Percentiles rank a stretch among this genome's conserved stretches.
These are phyloP conservation scores for Protoeuglena noctilucae DNA, from an alignment of 139 green algal genomes.

Conservation along the genomic window DNA sequence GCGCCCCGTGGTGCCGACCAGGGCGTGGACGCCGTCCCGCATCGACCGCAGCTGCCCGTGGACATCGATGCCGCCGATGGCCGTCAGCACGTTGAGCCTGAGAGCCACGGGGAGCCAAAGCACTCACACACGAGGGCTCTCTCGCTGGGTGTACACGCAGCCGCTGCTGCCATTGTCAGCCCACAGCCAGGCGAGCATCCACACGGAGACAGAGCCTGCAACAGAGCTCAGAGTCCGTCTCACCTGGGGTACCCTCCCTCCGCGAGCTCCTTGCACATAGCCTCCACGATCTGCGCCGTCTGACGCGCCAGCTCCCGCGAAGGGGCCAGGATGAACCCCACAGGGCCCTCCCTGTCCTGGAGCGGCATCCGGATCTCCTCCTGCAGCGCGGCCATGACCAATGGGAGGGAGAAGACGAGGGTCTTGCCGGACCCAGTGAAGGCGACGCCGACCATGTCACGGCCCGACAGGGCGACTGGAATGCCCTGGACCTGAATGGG, in stretches of 20 bases:
- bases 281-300: conserved; percentile 60
- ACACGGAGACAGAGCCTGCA: no score
- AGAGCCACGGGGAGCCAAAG: no score
- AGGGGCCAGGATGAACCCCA: conserved; percentile 83
- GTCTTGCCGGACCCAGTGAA: conserved; percentile 96
- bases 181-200: no score
- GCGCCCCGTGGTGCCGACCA: conserved; percentile 79
- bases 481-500: conserved; percentile 88
- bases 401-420: conserved; percentile 79
- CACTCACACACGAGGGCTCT: no score
- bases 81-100: conserved; percentile 67
- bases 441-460: conserved; percentile 97
- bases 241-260: no score
- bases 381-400: conserved; percentile 75
- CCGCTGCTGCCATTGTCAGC: no score
- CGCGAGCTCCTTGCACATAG: no score
- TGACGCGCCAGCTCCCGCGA: conserved; percentile 86
- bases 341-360: conserved; percentile 62
- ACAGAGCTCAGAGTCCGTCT: no score
- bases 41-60: conserved; percentile 25
- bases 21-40: conserved; percentile 65
- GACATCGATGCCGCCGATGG: conserved; percentile 76
- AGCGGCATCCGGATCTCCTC: conserved; percentile 57
- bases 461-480: conserved; percentile 71
- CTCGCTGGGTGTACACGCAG: no score